phyloP scores from a whole-genome alignment of 2,329 filamentous ascomycete species.

The Colletotrichum sp. region DNA sequence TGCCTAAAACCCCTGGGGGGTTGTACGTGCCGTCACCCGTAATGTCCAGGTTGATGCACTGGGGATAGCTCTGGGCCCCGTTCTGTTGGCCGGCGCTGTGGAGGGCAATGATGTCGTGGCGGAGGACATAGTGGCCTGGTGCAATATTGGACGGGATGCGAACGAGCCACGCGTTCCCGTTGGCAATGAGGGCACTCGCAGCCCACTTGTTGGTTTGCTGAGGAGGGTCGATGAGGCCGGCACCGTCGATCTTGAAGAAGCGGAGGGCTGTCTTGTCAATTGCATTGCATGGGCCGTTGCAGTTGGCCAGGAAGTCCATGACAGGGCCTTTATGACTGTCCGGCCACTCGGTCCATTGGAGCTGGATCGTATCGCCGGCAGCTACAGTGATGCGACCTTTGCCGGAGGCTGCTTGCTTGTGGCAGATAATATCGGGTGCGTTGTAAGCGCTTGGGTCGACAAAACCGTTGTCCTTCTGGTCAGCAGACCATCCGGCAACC shows the following conservation, averaged over 20 bases:
- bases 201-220: constrained; percentile 42
- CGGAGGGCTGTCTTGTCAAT: constrained; percentile 46
- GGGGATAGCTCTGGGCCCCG: constrained; percentile 54
- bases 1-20: constrained; percentile 52
- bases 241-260: constrained; percentile 53
- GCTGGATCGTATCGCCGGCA: constrained; percentile 49
- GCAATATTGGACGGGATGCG: constrained; percentile 52
- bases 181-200: constrained; percentile 49
- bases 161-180: constrained; percentile 56
- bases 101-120: constrained; percentile 60
- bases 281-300: constrained; percentile 44
- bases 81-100: constrained; percentile 48
- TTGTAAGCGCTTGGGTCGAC: constrained; percentile 50
- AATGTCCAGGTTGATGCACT: constrained; percentile 62
- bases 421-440: constrained; percentile 53
- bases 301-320: constrained; percentile 50
- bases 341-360: constrained; percentile 57
- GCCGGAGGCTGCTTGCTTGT: constrained; percentile 44
- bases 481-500: constrained; percentile 44
- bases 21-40: constrained; percentile 53
- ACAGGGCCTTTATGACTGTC: constrained; percentile 52
- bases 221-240: constrained; percentile 34
- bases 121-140: constrained; percentile 59
- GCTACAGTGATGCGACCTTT: constrained; percentile 43
- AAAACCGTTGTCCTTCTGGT: constrained; percentile 49